A percentile compares a stretch with the other conserved stretches of the same genome.
Conservation (phyloP, 805 yeast genomes). For the Kodamaea nitidulidarum region DNA sequence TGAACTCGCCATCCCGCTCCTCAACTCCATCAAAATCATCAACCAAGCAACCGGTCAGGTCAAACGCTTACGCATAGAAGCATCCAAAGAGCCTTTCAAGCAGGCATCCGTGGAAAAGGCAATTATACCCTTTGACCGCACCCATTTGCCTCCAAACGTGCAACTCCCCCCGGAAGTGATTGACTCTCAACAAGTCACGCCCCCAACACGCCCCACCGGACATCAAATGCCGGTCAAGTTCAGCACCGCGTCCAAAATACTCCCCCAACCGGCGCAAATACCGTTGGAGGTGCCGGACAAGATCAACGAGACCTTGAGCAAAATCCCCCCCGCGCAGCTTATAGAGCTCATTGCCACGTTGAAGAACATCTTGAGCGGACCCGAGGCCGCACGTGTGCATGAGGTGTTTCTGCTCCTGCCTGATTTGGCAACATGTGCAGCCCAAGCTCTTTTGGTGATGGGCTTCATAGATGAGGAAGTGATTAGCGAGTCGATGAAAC, state of each 20-base stretch:
- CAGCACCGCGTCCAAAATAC: slow-evolving; percentile 49
- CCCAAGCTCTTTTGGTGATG: slow-evolving; percentile 73
- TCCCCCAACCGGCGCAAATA: slow-evolving; percentile 47
- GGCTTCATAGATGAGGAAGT: slow-evolving; percentile 69
- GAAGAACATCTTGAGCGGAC: slow-evolving; percentile 51
- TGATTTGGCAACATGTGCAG: slow-evolving; percentile 59
- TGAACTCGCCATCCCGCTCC: slow-evolving; percentile 40
- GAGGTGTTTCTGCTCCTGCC: slow-evolving; percentile 52
- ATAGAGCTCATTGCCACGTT: slow-evolving; percentile 66
- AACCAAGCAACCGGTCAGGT: slow-evolving; percentile 22
- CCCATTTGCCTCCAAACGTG: slow-evolving; percentile 54
- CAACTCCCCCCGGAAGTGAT: slow-evolving; percentile 45
- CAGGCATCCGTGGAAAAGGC: slow-evolving; percentile 39
- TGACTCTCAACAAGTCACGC: slow-evolving; percentile 1
- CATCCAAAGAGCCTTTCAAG: slow-evolving; percentile 55
- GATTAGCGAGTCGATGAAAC: slow-evolving; percentile 53
- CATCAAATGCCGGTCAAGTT: slow-evolving; percentile 38
- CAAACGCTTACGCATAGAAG: slow-evolving; percentile 52
- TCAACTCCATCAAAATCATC: slow-evolving; percentile 41
- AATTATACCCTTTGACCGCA: slow-evolving; percentile 41
- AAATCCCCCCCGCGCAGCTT: slow-evolving; percentile 66
- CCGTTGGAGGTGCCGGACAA: slow-evolving; percentile 52
- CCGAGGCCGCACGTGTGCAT: slow-evolving; percentile 48
- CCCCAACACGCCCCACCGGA: slow-evolving; percentile 5
- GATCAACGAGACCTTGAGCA: slow-evolving; percentile 56